phyloP scores from a whole-genome alignment of 2,329 filamentous ascomycete genomes.

The Neurospora sp. region DNA sequence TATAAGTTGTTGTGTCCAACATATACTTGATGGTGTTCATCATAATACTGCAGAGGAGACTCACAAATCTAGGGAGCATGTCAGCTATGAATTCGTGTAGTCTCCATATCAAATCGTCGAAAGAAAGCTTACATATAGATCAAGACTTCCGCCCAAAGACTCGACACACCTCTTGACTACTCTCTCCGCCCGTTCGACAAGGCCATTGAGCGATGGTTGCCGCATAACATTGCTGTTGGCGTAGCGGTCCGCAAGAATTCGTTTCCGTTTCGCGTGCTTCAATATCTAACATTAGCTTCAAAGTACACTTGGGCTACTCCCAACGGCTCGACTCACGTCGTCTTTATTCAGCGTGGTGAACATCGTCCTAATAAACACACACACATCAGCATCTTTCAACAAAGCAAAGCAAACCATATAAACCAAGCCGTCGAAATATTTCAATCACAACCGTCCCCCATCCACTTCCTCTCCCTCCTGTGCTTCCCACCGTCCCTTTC shows the following conservation, averaged over 20 bases:
- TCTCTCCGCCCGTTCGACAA: constrained; percentile 44
- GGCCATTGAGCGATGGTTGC: constrained; percentile 42
- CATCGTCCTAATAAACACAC: constrained; percentile 37
- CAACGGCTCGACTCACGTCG: constrained; percentile 28
- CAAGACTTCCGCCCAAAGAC: constrained; percentile 36
- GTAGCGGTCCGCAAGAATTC: constrained; percentile 56
- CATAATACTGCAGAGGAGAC: constrained; percentile 6
- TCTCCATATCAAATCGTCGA: neutral
- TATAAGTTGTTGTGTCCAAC: neutral
- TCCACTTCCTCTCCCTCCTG: neutral
- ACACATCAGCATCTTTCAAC: neutral
- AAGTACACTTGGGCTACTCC: neutral
- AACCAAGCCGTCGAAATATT: neutral
- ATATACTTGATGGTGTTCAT: neutral
- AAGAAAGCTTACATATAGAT: constrained; percentile 46
- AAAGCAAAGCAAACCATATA: neutral
- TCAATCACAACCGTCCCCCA: neutral
- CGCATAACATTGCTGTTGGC: constrained; percentile 59
- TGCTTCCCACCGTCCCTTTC: too few relatives aligned
- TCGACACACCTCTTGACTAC: constrained; percentile 45
- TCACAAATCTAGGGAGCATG: constrained; percentile 8
- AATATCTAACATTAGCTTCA: neutral
- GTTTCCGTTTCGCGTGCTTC: constrained; percentile 51
- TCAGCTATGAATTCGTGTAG: constrained; percentile 14
- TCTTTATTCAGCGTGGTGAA: constrained; percentile 48